Evolutionary conservation across 208 protist genomes (phyloP).

Genomic region (Herpetomonas samuelpessoai): DNA sequence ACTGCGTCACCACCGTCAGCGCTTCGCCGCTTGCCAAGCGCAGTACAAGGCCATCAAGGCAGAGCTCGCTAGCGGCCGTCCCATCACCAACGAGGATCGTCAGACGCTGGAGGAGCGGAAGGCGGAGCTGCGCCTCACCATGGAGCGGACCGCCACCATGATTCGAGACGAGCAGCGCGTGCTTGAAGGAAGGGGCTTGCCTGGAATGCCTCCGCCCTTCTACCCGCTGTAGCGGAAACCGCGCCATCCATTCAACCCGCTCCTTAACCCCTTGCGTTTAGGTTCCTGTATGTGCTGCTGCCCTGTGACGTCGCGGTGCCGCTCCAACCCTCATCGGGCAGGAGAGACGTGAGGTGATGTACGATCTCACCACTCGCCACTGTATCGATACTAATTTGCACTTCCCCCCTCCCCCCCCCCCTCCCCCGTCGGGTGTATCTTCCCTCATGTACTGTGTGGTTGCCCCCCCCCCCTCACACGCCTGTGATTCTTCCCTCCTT

Average conservation of each 20-base stretch:
- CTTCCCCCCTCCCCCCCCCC: background rate
- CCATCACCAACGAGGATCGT: background rate
- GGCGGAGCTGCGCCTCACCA: background rate
- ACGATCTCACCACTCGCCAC: too few relatives aligned
- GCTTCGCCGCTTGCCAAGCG: slow-evolving; percentile 8
- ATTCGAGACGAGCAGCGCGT: slow-evolving; percentile 15
- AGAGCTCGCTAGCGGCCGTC: background rate
- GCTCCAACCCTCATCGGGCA: too few relatives aligned
- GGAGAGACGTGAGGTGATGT: too few relatives aligned
- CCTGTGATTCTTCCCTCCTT: too few relatives aligned
- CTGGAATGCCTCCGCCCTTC: slow-evolving; percentile 12
- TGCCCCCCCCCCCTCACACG: too few relatives aligned
- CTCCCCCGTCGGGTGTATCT: too few relatives aligned
- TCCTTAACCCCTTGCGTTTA: background rate
- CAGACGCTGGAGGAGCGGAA: slow-evolving; percentile 1
- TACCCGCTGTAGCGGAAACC: slow-evolving; percentile 12
- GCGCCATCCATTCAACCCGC: background rate
- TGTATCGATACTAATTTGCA: background rate
- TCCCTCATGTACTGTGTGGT: too few relatives aligned
- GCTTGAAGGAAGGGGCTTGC: slow-evolving; percentile 4
- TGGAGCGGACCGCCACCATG: slow-evolving; percentile 18
- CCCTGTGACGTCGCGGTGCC: too few relatives aligned
- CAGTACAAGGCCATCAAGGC: slow-evolving; percentile 5
- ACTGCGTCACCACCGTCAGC: slow-evolving; percentile 17
- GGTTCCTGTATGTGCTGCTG: background rate